Conservation (phyloP, 2,329 filamentous ascomycete species). For the Penicillium sp. region DNA sequence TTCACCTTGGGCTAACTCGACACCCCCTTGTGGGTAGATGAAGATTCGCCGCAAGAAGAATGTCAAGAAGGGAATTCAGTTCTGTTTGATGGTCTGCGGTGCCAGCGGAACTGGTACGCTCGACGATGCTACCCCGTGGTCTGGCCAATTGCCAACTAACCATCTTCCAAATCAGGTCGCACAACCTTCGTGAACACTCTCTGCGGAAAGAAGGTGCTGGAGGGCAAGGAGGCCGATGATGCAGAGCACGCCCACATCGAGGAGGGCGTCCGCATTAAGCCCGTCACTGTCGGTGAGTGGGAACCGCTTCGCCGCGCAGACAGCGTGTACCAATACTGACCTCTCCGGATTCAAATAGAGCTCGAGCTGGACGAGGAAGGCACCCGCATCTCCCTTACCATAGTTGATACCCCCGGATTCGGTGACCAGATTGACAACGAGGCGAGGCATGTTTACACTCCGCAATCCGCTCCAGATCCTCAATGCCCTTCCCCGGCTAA, state of each 20-base stretch:
- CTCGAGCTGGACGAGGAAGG: slow-evolving; percentile 97
- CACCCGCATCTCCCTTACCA: slow-evolving; percentile 95
- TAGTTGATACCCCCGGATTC: slow-evolving; percentile 97
- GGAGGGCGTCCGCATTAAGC: slow-evolving; percentile 98
- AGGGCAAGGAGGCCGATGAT: slow-evolving; percentile 93
- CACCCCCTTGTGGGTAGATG: slow-evolving; percentile 61
- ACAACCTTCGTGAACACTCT: slow-evolving; percentile 99
- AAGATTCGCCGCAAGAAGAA: slow-evolving; percentile 99
- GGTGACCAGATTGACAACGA: slow-evolving; percentile 99
- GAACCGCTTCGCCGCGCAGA: slow-evolving; percentile 13
- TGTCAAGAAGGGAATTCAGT: slow-evolving; percentile 99
- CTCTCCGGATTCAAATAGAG: slow-evolving; percentile 60
- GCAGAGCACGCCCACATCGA: slow-evolving; percentile 86
- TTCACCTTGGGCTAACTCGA: slow-evolving; percentile 27
- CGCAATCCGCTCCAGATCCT: neutral
- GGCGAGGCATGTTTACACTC: slow-evolving; percentile 70
- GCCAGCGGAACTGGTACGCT: slow-evolving; percentile 90
- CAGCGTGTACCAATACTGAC: slow-evolving; percentile 37
- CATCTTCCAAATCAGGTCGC: slow-evolving; percentile 66
- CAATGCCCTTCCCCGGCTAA: slow-evolving; percentile 30
- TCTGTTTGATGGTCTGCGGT: slow-evolving; percentile 99
- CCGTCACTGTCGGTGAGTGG: slow-evolving; percentile 87
- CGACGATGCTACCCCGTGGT: slow-evolving; percentile 15
- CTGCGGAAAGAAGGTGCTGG: slow-evolving; percentile 90
- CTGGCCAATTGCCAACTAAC: slow-evolving; percentile 27